Base-by-base conservation (phyloP, 352 stramenopile species). In the Pythium utonaiense region DNA sequence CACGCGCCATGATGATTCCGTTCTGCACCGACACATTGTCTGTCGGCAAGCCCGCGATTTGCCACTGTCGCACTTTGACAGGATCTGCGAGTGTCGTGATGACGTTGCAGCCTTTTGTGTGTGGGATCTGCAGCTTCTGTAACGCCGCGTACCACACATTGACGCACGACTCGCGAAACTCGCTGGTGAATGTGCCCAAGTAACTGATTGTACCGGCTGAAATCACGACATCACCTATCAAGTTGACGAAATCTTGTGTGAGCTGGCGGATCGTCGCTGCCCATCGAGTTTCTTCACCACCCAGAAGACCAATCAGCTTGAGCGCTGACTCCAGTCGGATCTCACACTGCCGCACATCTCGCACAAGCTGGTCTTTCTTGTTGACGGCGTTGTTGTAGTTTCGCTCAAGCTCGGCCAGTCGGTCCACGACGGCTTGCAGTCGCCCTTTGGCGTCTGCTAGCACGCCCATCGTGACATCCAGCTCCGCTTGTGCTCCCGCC, bases 191-290 rank as follows among this genome's bases (percentile, higher is more conserved):
- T 12, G 91, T 87, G 0, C 93, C 93, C 0, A 97, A 67, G 58
- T 98, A 98, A 53, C 91, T 96, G 63, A 98, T 97, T 9, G 91
- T 93, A 16, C 82, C 93, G 1, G 93, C 88, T 0, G 87, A 96
- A 27, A 98, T 91, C 6, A 98, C 69, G 2, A 93, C 88, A 48
- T 98, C 93, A 42, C 93, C 93, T 12, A 97, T 78, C 9, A 98
- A 61, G 53, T 98, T 98, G 12, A 78, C 81, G 56, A 88, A 95
- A 38, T 92, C 80, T 7, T 75, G 60, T 24, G 74, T 85, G 0
- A 97, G 73, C 62, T 96, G 81, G 0, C 74, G 63, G 44, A 96
- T 94, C 3, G 86, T 96, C 21, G 87, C 83, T 7, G 80, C 86
- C 90, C 90, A 97, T 45, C 91, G 79, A 21, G 82, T 93, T 60